Percentiles rank a stretch among this genome's conserved stretches.
These are phyloP conservation scores for Xylariaceae sp. DNA, from an alignment of 2,329 filamentous ascomycete species.

Conservation along the genomic window DNA sequence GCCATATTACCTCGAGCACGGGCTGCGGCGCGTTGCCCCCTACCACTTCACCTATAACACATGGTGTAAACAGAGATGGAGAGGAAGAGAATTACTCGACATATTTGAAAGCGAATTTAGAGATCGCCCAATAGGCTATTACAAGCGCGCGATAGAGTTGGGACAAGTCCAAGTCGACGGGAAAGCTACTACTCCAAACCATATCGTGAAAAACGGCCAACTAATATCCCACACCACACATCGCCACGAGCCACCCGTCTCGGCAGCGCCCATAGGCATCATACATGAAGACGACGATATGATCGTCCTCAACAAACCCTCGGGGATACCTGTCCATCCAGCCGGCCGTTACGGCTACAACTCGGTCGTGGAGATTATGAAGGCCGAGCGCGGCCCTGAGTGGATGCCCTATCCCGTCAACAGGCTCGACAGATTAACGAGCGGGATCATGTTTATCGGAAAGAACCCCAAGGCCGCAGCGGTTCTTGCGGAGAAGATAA, in stretches of 20 bases:
- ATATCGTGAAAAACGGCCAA: constrained; percentile 80
- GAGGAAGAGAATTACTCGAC: constrained; percentile 72
- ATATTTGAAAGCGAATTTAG: constrained; percentile 91
- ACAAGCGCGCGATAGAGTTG: constrained; percentile 73
- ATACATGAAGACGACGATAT: constrained; percentile 90
- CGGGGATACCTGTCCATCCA: constrained; percentile 90
- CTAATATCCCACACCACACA: constrained; percentile 90
- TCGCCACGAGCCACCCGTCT: constrained; percentile 91
- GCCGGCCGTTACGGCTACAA: constrained; percentile 96
- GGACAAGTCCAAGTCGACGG: constrained; percentile 80
- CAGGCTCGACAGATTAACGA: constrained; percentile 87
- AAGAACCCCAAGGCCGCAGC: constrained; percentile 80
- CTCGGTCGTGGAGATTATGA: constrained; percentile 88
- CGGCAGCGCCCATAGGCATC: constrained; percentile 69
- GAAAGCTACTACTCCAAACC: constrained; percentile 59
- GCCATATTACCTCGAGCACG: constrained; percentile 80
- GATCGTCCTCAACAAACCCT: constrained; percentile 95
- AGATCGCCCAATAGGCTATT: constrained; percentile 81
- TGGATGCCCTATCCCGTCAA: constrained; percentile 71
- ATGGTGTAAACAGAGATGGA: constrained; percentile 90
- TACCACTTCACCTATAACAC: constrained; percentile 96
- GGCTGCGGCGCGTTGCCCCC: constrained; percentile 74
- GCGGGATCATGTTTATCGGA: constrained; percentile 96
- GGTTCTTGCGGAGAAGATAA: constrained; percentile 68
- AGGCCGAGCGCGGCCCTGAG: constrained; percentile 57